Evolutionary conservation across 305 asterid species (phyloP).

Genomic region (Rubia occidens): DNA sequence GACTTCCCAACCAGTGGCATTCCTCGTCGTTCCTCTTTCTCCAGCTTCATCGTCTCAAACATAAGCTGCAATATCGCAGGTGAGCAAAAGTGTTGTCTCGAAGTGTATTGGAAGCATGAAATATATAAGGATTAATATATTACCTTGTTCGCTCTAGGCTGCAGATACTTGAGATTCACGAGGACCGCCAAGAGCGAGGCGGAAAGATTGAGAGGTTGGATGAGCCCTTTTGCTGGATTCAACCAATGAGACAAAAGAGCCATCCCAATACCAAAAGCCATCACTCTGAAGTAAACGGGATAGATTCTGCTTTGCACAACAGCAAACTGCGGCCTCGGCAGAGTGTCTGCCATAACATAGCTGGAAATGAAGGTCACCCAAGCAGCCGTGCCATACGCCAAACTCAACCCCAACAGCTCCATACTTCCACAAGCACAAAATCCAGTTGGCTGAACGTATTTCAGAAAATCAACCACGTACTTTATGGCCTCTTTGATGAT

Average conservation of each 20-base stretch:
- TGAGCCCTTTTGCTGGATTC: constrained; percentile 17
- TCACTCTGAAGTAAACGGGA: constrained; percentile 57
- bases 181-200: constrained; percentile 32
- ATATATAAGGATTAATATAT: background rate
- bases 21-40: constrained; percentile 27
- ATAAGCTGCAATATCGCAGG: constrained; percentile 18
- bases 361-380: constrained; percentile 77
- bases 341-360: constrained; percentile 40
- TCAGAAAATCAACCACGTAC: constrained; percentile 8
- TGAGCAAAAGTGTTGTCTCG: background rate
- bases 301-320: constrained; percentile 61
- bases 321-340: constrained; percentile 69
- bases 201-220: constrained; percentile 27
- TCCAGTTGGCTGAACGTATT: constrained; percentile 22
- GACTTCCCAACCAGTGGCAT: background rate
- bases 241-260: constrained; percentile 48
- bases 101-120: background rate
- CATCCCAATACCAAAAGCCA: constrained; percentile 45
- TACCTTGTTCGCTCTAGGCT: constrained; percentile 74
- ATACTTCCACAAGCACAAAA: constrained; percentile 21
- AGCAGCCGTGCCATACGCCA: constrained; percentile 54
- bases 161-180: constrained; percentile 42
- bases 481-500: constrained; percentile 8
- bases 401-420: constrained; percentile 49
- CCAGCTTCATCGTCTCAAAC: constrained; percentile 29